phyloP scores from a whole-genome alignment of 331 rosid species.

The Pyrus hybrid region DNA sequence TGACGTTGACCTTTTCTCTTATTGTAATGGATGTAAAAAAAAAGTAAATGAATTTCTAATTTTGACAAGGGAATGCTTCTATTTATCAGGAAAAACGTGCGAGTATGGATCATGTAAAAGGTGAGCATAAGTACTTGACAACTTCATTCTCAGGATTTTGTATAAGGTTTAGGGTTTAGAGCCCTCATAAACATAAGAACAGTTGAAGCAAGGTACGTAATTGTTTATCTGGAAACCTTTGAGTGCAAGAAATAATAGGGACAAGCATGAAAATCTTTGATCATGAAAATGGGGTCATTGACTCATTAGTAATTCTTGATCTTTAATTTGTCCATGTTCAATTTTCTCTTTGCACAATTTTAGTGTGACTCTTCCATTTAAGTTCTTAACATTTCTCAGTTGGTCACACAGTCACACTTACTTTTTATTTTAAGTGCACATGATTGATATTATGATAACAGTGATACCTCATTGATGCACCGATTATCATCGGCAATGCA shows the following conservation, averaged over 20 bases:
- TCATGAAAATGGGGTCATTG: neutral
- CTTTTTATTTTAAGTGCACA: neutral
- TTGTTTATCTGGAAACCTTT: neutral
- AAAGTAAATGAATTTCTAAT: neutral
- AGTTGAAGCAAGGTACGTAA: neutral
- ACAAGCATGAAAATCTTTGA: neutral
- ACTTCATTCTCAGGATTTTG: too few relatives aligned
- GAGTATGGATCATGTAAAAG: neutral
- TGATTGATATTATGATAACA: neutral
- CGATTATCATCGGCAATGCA: conserved; percentile 81
- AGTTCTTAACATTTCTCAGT: neutral
- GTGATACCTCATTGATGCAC: conserved; percentile 66
- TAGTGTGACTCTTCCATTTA: neutral
- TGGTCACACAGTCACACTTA: neutral
- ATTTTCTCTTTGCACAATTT: neutral
- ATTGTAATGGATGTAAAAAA: neutral
- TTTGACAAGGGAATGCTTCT: neutral
- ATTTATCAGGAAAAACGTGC: neutral
- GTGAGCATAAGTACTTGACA: neutral
- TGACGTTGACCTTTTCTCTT: neutral
- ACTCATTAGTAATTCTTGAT: neutral
- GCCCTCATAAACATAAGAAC: neutral
- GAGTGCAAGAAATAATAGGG: neutral
- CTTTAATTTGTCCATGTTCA: neutral
- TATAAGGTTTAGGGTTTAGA: too few relatives aligned